phyloP scores from a whole-genome alignment of 371 early-diverging fungal genomes.

The Mucor irregularis region DNA sequence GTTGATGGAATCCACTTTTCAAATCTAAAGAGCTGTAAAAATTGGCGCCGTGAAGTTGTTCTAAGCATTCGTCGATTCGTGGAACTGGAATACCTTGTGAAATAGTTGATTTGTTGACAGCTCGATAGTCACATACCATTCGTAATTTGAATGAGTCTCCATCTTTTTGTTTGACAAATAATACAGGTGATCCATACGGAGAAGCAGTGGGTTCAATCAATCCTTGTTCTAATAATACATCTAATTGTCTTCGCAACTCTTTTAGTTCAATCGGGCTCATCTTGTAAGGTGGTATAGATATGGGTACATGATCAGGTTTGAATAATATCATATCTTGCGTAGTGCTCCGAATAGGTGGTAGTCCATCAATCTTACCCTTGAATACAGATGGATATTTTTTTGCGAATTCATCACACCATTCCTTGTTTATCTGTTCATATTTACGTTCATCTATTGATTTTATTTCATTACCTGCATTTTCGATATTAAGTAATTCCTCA shows the following conservation, averaged over 20 bases:
- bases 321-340: conserved; percentile 23
- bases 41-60: conserved; percentile 29
- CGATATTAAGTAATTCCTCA: not conserved
- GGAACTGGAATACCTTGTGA: conserved; percentile 47
- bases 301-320: conserved; percentile 15
- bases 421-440: not conserved
- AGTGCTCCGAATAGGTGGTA: conserved; percentile 4
- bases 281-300: conserved; percentile 19
- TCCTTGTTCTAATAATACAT: conserved; percentile 18
- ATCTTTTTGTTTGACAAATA: conserved; percentile 33
- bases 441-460: not conserved
- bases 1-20: conserved; percentile 38
- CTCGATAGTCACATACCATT: conserved; percentile 35
- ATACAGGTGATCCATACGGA: conserved; percentile 47
- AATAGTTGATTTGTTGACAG: conserved; percentile 43
- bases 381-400: not conserved
- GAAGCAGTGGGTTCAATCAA: conserved; percentile 25
- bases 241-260: conserved; percentile 34
- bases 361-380: not conserved
- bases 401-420: not conserved
- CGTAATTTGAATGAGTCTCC: conserved; percentile 30
- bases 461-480: not conserved
- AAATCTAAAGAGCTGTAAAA: conserved; percentile 55
- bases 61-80: conserved; percentile 46
- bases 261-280: conserved; percentile 32